A percentile compares a stretch with the other conserved stretches of the same genome.
Conservation (phyloP, 1,284 basidiomycete species). For the Ganoderma lucidum region DNA sequence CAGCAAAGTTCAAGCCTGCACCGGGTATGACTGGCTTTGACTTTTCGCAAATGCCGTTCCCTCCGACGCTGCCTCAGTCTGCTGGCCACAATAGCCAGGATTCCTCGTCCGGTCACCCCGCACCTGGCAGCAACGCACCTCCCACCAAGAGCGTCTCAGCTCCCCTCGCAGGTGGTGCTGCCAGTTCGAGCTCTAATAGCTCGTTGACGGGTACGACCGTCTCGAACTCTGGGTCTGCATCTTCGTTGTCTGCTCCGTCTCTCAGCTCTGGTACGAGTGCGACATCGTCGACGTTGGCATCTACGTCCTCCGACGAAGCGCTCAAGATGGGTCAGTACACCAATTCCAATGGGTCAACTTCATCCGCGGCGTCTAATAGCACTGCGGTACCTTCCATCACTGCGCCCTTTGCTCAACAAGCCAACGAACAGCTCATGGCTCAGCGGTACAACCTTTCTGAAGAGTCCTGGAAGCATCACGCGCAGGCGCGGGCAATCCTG, state of each 20-base stretch:
- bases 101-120: conserved; percentile 47
- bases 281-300: conserved; percentile 52
- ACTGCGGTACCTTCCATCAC: conserved; percentile 47
- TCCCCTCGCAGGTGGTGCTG: conserved; percentile 61
- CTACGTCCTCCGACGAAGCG: conserved; percentile 57
- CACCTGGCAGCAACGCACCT: conserved; percentile 53
- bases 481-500: conserved; percentile 79
- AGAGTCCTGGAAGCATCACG: conserved; percentile 85
- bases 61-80: conserved; percentile 40
- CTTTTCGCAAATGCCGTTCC: conserved; percentile 57
- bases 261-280: conserved; percentile 62
- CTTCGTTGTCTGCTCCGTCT: conserved; percentile 64
- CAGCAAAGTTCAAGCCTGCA: conserved; percentile 81
- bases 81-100: conserved; percentile 35
- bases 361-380: conserved; percentile 23
- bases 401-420: conserved; percentile 49
- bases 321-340: conserved; percentile 49
- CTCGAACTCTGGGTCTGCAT: conserved; percentile 59
- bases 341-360: conserved; percentile 36
- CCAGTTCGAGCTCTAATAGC: conserved; percentile 39
- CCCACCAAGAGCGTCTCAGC: conserved; percentile 71
- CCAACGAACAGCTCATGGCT: conserved; percentile 50
- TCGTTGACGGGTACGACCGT: conserved; percentile 51
- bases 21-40: conserved; percentile 52
- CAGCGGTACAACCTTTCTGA: conserved; percentile 67